Evolutionary conservation across 202 grass and related monocot species (phyloP).

Genomic region (Brachypodium distachyon): DNA sequence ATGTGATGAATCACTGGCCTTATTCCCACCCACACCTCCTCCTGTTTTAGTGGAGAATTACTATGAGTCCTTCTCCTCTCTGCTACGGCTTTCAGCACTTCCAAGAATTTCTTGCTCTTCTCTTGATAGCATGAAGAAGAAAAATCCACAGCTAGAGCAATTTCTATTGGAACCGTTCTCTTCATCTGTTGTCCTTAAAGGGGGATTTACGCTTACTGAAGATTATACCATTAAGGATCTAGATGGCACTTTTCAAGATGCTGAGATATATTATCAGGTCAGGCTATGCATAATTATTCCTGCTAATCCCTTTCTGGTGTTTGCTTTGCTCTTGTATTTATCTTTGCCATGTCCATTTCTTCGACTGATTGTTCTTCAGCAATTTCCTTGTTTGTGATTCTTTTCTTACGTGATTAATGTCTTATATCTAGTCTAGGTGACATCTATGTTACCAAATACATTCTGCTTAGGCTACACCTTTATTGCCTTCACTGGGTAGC

Average conservation of each 20-base stretch:
- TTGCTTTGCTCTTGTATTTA: background rate
- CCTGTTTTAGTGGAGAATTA: constrained; percentile 67
- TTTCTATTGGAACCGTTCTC: constrained; percentile 51
- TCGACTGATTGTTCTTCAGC: background rate
- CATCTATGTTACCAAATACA: background rate
- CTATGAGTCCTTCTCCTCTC: constrained; percentile 46
- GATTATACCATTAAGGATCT: constrained; percentile 49
- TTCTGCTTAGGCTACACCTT: background rate
- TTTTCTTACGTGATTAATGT: background rate
- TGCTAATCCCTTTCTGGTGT: background rate
- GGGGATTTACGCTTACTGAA: constrained; percentile 48
- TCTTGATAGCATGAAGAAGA: constrained; percentile 66
- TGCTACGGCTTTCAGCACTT: constrained; percentile 64
- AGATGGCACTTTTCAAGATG: constrained; percentile 68
- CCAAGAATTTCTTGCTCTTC: constrained; percentile 69
- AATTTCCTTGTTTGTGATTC: background rate
- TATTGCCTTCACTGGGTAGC: background rate
- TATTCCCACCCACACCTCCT: constrained; percentile 84
- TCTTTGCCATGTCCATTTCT: background rate
- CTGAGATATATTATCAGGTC: constrained; percentile 74
- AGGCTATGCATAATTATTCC: constrained; percentile 11
- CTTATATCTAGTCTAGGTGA: background rate
- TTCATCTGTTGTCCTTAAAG: constrained; percentile 43
- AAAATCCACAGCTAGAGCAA: constrained; percentile 50
- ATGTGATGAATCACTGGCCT: constrained; percentile 85